phyloP scores from a whole-genome alignment of 139 green algal species.

The Chlamydomonas sp. region DNA sequence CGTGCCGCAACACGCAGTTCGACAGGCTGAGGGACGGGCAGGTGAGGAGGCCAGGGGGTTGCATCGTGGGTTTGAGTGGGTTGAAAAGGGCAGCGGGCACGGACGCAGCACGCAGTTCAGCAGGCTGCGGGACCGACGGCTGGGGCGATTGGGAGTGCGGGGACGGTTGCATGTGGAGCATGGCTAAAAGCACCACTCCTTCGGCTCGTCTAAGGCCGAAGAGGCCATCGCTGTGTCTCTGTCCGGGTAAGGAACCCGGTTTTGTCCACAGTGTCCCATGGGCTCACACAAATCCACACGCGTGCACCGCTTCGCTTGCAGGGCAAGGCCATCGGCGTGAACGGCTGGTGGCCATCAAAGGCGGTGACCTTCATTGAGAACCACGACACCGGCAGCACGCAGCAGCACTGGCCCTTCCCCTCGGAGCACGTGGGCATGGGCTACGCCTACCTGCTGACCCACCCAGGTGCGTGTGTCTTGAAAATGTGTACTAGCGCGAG shows the following conservation, averaged over 20 bases:
- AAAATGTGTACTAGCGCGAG: neutral
- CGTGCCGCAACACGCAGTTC: slow-evolving; percentile 3
- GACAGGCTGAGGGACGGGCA: no score
- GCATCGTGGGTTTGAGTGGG: no score
- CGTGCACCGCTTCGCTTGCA: slow-evolving; percentile 23
- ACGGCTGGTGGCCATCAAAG: slow-evolving; percentile 85
- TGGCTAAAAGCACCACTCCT: neutral
- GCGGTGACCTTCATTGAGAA: slow-evolving; percentile 78
- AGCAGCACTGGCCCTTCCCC: slow-evolving; percentile 82
- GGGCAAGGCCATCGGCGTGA: slow-evolving; percentile 74
- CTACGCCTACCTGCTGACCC: slow-evolving; percentile 95
- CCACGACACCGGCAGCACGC: slow-evolving; percentile 68
- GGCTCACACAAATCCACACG: neutral
- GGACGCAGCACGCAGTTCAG: no score
- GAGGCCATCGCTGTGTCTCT: no score
- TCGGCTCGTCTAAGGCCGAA: no score
- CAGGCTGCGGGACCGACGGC: no score
- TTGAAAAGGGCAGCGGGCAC: no score
- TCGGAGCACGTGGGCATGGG: slow-evolving; percentile 65
- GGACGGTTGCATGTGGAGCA: no score
- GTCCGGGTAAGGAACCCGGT: neutral
- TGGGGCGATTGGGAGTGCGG: no score
- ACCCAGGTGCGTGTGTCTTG: slow-evolving; percentile 74
- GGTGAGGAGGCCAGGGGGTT: no score
- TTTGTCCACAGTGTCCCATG: neutral